Conservation (phyloP, 164 flowering plant genomes). For the Aristolochia fimbriata region DNA sequence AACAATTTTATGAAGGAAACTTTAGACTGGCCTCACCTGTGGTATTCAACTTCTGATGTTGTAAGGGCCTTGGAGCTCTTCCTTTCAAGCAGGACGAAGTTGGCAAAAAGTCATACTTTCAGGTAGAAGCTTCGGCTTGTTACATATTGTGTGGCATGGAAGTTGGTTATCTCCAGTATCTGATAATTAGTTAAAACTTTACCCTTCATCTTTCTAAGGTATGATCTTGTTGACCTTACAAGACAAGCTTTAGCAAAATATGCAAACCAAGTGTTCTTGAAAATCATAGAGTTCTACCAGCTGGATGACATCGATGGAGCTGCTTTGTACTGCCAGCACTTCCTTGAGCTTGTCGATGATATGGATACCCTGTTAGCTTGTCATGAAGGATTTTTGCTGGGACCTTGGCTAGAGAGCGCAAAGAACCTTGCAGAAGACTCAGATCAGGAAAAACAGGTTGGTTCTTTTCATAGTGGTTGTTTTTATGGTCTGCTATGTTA, state of each 20-base stretch:
- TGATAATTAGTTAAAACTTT: too few species aligned
- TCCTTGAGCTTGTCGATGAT: slow-evolving; percentile 49
- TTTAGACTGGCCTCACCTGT: slow-evolving; percentile 56
- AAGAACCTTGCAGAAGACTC: slow-evolving; percentile 48
- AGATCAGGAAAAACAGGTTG: slow-evolving; percentile 57
- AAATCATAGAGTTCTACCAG: slow-evolving; percentile 40
- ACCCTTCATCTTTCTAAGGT: slow-evolving; percentile 20
- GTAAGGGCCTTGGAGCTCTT: slow-evolving; percentile 54
- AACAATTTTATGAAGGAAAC: slow-evolving; percentile 15
- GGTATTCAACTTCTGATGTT: slow-evolving; percentile 66
- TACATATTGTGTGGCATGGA: too few species aligned
- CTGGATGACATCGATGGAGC: slow-evolving; percentile 27
- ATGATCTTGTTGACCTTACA: slow-evolving; percentile 67
- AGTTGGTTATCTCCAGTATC: too few species aligned
- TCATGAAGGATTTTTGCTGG: slow-evolving; percentile 67
- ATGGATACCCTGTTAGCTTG: slow-evolving; percentile 54
- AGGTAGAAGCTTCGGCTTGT: slow-evolving; percentile 22
- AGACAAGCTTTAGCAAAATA: slow-evolving; percentile 67
- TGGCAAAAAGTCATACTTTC: slow-evolving; percentile 44
- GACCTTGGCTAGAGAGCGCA: slow-evolving; percentile 81
- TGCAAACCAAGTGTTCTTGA: slow-evolving; percentile 55
- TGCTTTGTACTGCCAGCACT: slow-evolving; percentile 28
- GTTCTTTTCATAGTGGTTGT: background rate
- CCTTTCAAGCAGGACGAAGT: slow-evolving; percentile 36
- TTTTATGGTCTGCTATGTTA: background rate